Evolutionary conservation across 495 filamentous ascomycete genomes (phyloP).

Genomic region (Aspergillus bertholletiae): DNA sequence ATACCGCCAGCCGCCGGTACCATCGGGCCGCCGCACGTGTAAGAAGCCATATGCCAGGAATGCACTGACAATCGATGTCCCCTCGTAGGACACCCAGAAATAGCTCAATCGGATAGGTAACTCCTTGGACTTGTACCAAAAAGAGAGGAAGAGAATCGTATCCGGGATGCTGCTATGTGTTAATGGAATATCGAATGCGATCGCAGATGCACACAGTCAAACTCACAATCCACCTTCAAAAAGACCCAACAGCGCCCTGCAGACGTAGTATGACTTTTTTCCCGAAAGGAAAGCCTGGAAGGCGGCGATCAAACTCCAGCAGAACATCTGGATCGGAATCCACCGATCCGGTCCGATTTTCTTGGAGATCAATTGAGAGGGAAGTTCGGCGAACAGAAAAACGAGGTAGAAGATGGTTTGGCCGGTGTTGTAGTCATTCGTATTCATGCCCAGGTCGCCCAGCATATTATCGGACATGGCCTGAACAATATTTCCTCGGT

Average conservation of each 20-base stretch:
- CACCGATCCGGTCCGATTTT: conserved; percentile 76
- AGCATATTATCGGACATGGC: conserved; percentile 72
- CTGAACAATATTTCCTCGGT: conserved; percentile 71
- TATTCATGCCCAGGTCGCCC: conserved; percentile 54
- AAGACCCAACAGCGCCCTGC: conserved; percentile 64
- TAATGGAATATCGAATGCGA: neutral
- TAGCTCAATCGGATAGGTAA: conserved; percentile 61
- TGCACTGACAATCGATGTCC: conserved; percentile 61
- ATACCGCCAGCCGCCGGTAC: conserved; percentile 68
- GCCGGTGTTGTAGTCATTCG: conserved; percentile 75
- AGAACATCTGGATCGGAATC: conserved; percentile 80
- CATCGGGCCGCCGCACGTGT: conserved; percentile 57
- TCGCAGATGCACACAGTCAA: neutral
- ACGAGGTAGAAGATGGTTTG: conserved; percentile 67
- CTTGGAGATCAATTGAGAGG: conserved; percentile 71
- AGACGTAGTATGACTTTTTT: conserved; percentile 58
- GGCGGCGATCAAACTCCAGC: conserved; percentile 70
- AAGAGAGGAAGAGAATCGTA: conserved; percentile 66
- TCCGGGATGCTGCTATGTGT: conserved; percentile 35
- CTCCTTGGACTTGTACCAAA: conserved; percentile 71
- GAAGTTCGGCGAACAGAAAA: conserved; percentile 68
- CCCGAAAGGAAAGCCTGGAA: conserved; percentile 64
- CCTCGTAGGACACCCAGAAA: conserved; percentile 70
- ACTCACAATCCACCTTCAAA: conserved; percentile 71
- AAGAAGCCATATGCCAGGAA: conserved; percentile 72